Evolutionary conservation across 2,329 filamentous ascomycete genomes (phyloP).

Genomic region (Fusarium annulatum): DNA sequence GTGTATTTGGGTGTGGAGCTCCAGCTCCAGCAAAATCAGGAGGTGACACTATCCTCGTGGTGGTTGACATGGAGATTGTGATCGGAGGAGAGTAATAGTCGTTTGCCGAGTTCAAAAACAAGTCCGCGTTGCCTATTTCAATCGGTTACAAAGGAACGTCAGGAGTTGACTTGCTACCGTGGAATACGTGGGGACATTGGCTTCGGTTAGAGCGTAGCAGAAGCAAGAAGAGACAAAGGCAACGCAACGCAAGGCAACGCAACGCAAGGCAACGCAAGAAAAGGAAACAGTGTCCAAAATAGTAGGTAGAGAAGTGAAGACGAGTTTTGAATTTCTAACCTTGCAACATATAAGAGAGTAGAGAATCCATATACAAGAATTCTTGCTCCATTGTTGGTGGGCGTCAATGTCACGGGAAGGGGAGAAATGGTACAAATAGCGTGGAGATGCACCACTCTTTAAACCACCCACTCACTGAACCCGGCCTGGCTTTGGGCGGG

Average conservation of each 20-base stretch:
- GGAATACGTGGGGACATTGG: constrained; percentile 13
- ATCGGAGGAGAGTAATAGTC: constrained; percentile 32
- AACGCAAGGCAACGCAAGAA: background rate
- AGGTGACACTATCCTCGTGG: constrained; percentile 35
- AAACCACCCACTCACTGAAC: background rate
- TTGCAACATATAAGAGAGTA: constrained; percentile 40
- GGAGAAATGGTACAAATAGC: constrained; percentile 28
- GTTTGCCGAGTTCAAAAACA: constrained; percentile 33
- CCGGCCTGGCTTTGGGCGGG: background rate
- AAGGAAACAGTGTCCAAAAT: background rate
- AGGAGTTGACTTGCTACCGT: constrained; percentile 36
- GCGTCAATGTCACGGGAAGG: constrained; percentile 28
- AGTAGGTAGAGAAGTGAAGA: background rate
- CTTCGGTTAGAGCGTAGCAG: background rate
- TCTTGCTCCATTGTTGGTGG: constrained; percentile 41
- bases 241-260: background rate
- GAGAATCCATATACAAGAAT: constrained; percentile 39
- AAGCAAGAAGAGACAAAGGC: background rate
- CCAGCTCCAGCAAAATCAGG: constrained; percentile 24
- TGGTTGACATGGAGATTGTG: constrained; percentile 42
- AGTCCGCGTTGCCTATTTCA: constrained; percentile 38
- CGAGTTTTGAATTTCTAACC: constrained; percentile 37
- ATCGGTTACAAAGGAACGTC: constrained; percentile 36
- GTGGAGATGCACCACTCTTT: constrained; percentile 20
- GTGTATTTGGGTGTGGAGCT: background rate